These are phyloP conservation scores for Sporothrix variecibatus DNA, from an alignment of 2,329 filamentous ascomycete genomes.

Conservation along the genomic window DNA sequence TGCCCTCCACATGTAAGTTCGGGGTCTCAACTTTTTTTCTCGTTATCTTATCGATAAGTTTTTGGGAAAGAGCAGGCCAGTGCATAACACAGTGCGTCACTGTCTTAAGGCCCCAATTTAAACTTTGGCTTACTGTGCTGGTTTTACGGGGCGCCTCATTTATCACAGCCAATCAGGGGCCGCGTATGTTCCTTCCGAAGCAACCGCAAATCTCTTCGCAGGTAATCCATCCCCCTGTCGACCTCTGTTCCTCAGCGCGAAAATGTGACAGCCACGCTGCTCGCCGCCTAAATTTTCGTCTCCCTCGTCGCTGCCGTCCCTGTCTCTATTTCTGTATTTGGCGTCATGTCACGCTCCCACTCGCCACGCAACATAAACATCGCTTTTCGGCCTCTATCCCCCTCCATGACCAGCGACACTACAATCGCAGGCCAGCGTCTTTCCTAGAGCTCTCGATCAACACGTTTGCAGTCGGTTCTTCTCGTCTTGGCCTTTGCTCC, in stretches of 20 bases:
- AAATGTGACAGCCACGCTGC: conserved; percentile 19
- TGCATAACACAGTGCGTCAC: neutral
- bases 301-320: neutral
- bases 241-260: neutral
- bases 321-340: conserved; percentile 15
- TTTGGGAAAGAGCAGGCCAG: neutral
- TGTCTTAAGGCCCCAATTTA: neutral
- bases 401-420: neutral
- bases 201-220: conserved; percentile 22
- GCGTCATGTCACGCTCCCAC: conserved; percentile 27
- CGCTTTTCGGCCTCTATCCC: neutral
- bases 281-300: conserved; percentile 20
- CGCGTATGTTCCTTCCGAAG: conserved; percentile 27
- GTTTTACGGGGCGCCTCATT: neutral
- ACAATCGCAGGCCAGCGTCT: neutral
- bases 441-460: neutral
- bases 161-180: conserved; percentile 35
- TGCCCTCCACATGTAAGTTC: conserved; percentile 8
- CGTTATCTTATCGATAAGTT: conserved; percentile 26
- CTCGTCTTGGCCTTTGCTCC: neutral
- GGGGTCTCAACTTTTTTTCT: conserved; percentile 24
- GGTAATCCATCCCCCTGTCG: neutral
- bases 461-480: neutral
- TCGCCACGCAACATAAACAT: conserved; percentile 11
- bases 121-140: neutral